A percentile compares a stretch with the other conserved stretches of the same genome.
Evolutionary conservation across 2,329 filamentous ascomycete species (phyloP).

Genomic region (Ophiocordyceps robertsii): DNA sequence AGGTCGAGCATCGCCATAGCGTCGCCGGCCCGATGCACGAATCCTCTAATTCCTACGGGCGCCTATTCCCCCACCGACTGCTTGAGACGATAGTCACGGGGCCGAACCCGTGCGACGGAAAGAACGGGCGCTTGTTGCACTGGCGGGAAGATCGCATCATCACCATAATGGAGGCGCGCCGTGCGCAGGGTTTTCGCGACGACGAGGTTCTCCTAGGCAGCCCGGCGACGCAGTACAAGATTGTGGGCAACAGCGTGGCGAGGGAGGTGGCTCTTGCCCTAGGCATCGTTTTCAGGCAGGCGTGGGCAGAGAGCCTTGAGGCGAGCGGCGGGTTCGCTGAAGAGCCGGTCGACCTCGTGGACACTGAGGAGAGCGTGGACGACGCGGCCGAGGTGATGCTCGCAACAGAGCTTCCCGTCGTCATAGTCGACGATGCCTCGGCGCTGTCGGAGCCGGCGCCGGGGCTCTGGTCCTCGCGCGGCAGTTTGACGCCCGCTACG

Average conservation of each 20-base stretch:
- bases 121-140: slow-evolving; percentile 44
- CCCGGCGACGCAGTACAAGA: slow-evolving; percentile 41
- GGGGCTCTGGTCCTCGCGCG: background rate
- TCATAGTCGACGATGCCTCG: background rate
- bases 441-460: background rate
- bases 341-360: background rate
- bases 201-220: slow-evolving; percentile 54
- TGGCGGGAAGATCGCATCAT: slow-evolving; percentile 50
- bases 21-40: slow-evolving; percentile 8
- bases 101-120: slow-evolving; percentile 35
- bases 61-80: slow-evolving; percentile 36
- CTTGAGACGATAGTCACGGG: slow-evolving; percentile 51
- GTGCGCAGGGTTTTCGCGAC: slow-evolving; percentile 59
- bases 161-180: slow-evolving; percentile 51
- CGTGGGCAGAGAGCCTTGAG: slow-evolving; percentile 18
- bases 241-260: slow-evolving; percentile 68
- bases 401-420: no score
- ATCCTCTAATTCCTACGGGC: slow-evolving; percentile 31
- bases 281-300: slow-evolving; percentile 49
- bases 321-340: background rate
- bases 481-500: background rate
- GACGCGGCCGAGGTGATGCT: background rate
- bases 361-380: background rate
- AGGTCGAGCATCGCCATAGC: no score
- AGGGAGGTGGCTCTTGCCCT: slow-evolving; percentile 53